Base-by-base conservation (phyloP, 306 rosid species). In the Ochetophila trinervis region DNA sequence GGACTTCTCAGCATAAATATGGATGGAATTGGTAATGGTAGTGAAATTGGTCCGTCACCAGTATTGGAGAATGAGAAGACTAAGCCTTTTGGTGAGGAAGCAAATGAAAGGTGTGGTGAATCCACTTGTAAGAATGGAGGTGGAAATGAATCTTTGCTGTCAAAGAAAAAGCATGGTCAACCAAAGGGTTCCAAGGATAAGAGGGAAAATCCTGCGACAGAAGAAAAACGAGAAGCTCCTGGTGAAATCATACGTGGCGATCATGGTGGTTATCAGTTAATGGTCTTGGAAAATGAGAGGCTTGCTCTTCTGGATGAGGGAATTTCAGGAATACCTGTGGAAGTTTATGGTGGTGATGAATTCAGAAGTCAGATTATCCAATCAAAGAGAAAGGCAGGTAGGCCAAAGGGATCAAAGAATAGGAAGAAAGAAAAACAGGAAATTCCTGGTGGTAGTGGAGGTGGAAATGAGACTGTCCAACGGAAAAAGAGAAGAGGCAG, bases 151-250 rank as follows among this genome's bases (percentile, higher is more conserved):
- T 47, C 3, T 61, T 60, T 58, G 42, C 64, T 27, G 22, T 62
- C 66, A 20, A 60, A 66, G 65, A 19, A 23, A 8, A 83, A 48
- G 77, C 63, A n/a, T 6, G 85, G 82, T 60, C 78, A 76, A 55
- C 85, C 83, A 12, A 83, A 74, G 74, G 88, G 77, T 40, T 68
- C 73, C 8, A 62, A 57, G 49, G 62, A 57, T 60, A 66, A 66
- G 66, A 62, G 55, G 52, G 76, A 54, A 27, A 49, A 18, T 18
- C 68, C 27, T 50, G 68, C 22, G 7, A 47, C 45, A 66, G 66
- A 47, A 8, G 44, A 63, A 62, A 70, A 10, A 42, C 19, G 44
- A 5, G 74, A 2, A 5, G 21, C 21, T 53, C 44, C 56, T 10
- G 22, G 57, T 27, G 32, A 27, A 27, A 27, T 27, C 32, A 27